Evolutionary conservation across 371 early-diverging fungal species (phyloP), one percentile per base, ranked within the genome.

Genomic region (Synchytrium microbalum): DNA sequence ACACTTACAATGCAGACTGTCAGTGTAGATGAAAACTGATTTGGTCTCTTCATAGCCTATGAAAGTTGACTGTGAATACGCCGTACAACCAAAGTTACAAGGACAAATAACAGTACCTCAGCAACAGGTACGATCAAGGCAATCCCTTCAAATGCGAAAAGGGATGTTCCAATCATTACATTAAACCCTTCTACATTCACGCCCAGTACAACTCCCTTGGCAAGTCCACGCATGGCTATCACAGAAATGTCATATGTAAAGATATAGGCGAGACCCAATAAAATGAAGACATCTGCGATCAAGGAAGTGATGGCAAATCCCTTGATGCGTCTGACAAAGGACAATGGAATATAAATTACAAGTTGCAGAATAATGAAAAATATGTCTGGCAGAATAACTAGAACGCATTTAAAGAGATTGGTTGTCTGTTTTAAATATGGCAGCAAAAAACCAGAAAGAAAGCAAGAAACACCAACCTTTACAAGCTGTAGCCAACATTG

Each of bases 121-220:
- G 89, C 87, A 65, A 93, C 91, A 26, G 95, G 95, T 3, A 79
- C 68, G 65, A 95, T 92, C 23, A 95, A 83, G 62, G 27, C 91
- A 69, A 90, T 89, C 54, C 95, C 95, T 75, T 95, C 95, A 72
- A 88, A 95, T 2, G 93, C 87, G 73, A 90, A 95, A 32, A 95
- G 89, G 60, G 94, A 92, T 28, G 95, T 95, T 29, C 95, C 95
- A 30, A 95, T 76, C 70, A 95, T 91, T 60, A 92, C 75, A 3
- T 91, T 81, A 69, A 88, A 92, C 29, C 79, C 71, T 38, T 38
- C 10, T 5, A 38, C 46, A 38, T 38, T 38, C 46, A 38, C 46
- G 10, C 46, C 46, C 5, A 38, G 46, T 10, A 38, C 19, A 0
- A 90, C 77, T 53, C 84, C 77, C 2, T 38, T 63, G 2, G 82